Conservation (phyloP, 2,329 filamentous ascomycete genomes). For the Emericellopsis atlantica region DNA sequence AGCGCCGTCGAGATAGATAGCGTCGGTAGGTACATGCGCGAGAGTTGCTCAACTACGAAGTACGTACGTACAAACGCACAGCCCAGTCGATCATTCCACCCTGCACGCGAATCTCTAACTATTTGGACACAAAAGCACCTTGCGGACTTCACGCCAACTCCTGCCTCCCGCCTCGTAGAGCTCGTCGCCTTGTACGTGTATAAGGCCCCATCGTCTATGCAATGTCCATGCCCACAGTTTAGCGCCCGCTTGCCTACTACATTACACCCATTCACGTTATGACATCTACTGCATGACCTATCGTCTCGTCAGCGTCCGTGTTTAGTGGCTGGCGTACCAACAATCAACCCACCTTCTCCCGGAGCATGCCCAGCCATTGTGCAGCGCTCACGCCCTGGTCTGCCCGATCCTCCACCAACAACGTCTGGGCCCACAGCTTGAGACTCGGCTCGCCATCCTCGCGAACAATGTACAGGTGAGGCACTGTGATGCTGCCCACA, state of each 20-base stretch:
- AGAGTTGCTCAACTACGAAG: too few species aligned
- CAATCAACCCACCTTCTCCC: conserved; percentile 67
- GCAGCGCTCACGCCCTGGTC: conserved; percentile 87
- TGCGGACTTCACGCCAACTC: too few species aligned
- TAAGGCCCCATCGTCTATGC: too few species aligned
- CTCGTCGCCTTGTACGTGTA: too few species aligned
- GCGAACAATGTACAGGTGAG: conserved; percentile 83
- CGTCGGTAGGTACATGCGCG: too few species aligned
- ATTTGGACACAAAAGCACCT: too few species aligned
- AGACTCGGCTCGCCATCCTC: conserved; percentile 94
- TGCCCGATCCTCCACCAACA: conserved; percentile 87
- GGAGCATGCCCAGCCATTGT: conserved; percentile 83
- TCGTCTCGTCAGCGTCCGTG: neutral
- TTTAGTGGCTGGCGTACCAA: neutral
- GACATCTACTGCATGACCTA: conserved; percentile 21
- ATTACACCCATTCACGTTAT: neutral
- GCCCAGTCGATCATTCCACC: too few species aligned
- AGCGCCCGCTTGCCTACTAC: neutral
- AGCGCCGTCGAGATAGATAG: too few species aligned
- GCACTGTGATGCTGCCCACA: conserved; percentile 85
- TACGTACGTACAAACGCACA: too few species aligned
- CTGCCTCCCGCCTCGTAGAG: too few species aligned
- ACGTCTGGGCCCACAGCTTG: conserved; percentile 92
- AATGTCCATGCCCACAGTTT: neutral
- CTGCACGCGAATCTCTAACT: too few species aligned